These are phyloP conservation scores for Ashbya aceris DNA, from an alignment of 1,139 yeast species.

Conservation along the genomic window DNA sequence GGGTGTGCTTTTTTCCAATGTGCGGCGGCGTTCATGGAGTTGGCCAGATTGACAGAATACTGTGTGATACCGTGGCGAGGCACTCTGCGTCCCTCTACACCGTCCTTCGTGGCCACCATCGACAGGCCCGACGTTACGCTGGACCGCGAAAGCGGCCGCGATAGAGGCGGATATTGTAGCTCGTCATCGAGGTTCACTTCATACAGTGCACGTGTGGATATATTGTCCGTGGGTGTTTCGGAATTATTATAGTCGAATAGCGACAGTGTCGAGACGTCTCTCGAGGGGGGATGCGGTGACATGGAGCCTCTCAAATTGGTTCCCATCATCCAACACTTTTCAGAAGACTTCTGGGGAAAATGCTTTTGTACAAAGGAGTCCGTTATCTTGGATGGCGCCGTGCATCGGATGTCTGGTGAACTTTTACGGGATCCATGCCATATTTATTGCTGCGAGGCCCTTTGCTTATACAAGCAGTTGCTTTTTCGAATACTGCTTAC, in stretches of 20 bases:
- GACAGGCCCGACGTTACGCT: slow-evolving; percentile 59
- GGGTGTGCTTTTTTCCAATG: slow-evolving; percentile 11
- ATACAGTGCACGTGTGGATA: slow-evolving; percentile 18
- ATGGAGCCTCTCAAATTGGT: slow-evolving; percentile 7
- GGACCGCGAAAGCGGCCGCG: slow-evolving; percentile 51
- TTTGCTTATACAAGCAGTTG: no score
- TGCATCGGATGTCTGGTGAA: no score
- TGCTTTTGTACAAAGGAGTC: no score
- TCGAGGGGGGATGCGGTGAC: slow-evolving; percentile 12
- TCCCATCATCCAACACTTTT: no score
- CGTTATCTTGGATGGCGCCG: no score
- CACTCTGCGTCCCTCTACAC: slow-evolving; percentile 53
- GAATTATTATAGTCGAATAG: slow-evolving; percentile 14
- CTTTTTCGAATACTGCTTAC: no score
- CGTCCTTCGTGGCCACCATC: slow-evolving; percentile 66
- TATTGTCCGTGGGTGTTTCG: slow-evolving; percentile 13
- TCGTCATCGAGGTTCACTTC: slow-evolving; percentile 20
- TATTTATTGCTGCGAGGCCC: no score
- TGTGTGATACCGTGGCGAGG: slow-evolving; percentile 39
- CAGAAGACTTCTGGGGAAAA: no score
- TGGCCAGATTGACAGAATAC: slow-evolving; percentile 28
- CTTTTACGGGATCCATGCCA: no score
- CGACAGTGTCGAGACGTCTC: slow-evolving; percentile 18
- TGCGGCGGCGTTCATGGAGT: slow-evolving; percentile 23
- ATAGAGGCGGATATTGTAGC: slow-evolving; percentile 13